A percentile compares a stretch with the other conserved stretches of the same genome.
phyloP scores from a whole-genome alignment of 2,329 filamentous ascomycete species.

The Dactylonectria macrodidyma region DNA sequence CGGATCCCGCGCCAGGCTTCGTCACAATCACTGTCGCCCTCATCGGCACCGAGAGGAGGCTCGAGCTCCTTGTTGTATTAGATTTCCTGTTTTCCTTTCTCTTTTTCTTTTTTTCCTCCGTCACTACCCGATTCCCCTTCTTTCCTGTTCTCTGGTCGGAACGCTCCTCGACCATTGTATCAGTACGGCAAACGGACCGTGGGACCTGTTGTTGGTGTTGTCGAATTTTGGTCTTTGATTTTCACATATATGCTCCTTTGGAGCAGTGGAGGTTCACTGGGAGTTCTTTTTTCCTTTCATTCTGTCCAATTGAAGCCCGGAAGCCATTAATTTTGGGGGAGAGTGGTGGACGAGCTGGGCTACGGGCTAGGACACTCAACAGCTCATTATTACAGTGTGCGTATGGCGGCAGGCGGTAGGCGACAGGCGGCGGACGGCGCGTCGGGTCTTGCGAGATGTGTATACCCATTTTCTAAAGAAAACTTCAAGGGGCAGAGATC shows the following conservation, averaged over 20 bases:
- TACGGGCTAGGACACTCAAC: constrained; percentile 24
- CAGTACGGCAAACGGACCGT: constrained; percentile 36
- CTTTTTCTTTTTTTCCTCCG: not conserved
- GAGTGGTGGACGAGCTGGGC: constrained; percentile 33
- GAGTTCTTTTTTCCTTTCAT: constrained; percentile 33
- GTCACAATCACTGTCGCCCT: constrained; percentile 26
- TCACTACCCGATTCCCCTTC: constrained; percentile 8
- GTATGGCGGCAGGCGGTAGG: constrained; percentile 7
- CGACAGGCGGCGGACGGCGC: constrained; percentile 6
- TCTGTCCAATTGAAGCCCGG: constrained; percentile 35
- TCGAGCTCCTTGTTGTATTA: constrained; percentile 40
- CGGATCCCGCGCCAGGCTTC: constrained; percentile 24
- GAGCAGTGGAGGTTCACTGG: constrained; percentile 25
- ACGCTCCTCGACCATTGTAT: constrained; percentile 33
- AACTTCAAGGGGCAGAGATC: constrained; percentile 24
- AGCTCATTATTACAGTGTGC: constrained; percentile 8
- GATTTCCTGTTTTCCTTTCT: constrained; percentile 36
- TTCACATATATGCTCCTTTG: constrained; percentile 33
- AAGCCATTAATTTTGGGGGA: constrained; percentile 41
- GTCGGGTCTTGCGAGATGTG: constrained; percentile 44
- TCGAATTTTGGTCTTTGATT: constrained; percentile 28
- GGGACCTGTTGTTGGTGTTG: constrained; percentile 23
- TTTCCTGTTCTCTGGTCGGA: constrained; percentile 29
- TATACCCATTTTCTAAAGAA: constrained; percentile 52
- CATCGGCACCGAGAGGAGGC: constrained; percentile 27